Evolutionary conservation across 139 green algal species (phyloP).

Genomic region (Klebsormidium nitens): DNA sequence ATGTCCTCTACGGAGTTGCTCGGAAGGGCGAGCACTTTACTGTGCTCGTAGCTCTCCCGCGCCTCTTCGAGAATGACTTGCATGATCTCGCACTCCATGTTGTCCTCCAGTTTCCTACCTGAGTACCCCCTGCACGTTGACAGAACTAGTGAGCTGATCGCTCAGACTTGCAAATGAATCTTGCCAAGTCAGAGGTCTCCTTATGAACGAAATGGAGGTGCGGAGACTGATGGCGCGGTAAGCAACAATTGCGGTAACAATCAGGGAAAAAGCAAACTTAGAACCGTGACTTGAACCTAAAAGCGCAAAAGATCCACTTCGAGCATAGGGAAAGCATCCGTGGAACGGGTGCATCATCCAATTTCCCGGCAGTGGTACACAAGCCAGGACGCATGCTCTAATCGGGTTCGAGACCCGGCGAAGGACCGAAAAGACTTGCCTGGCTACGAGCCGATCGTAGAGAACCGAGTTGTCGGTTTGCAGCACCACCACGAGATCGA

Average conservation of each 20-base stretch:
- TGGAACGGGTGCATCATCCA: too few relatives aligned
- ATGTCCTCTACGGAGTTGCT: constrained; percentile 88
- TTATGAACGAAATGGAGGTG: too few relatives aligned
- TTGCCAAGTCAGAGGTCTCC: too few relatives aligned
- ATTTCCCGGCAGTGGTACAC: too few relatives aligned
- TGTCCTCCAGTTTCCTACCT: constrained; percentile 83
- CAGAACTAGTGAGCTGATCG: too few relatives aligned
- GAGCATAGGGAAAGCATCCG: too few relatives aligned
- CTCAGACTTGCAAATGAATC: not conserved
- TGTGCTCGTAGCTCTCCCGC: constrained; percentile 80
- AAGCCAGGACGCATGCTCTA: too few relatives aligned
- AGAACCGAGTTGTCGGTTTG: constrained; percentile 85
- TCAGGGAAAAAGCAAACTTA: too few relatives aligned
- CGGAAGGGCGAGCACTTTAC: constrained; percentile 74
- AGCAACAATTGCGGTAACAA: not conserved
- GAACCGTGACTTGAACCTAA: too few relatives aligned
- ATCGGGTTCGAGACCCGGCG: not conserved
- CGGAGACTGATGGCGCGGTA: not conserved
- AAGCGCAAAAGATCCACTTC: too few relatives aligned
- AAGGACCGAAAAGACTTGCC: constrained; percentile 13
- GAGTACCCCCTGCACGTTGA: constrained; percentile 78
- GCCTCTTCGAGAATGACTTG: constrained; percentile 92
- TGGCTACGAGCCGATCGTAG: constrained; percentile 70
- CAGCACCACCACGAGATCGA: constrained; percentile 92
- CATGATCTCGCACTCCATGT: constrained; percentile 95